Conservation (phyloP, 495 filamentous ascomycete species). For the Penicillium chermesinum region DNA sequence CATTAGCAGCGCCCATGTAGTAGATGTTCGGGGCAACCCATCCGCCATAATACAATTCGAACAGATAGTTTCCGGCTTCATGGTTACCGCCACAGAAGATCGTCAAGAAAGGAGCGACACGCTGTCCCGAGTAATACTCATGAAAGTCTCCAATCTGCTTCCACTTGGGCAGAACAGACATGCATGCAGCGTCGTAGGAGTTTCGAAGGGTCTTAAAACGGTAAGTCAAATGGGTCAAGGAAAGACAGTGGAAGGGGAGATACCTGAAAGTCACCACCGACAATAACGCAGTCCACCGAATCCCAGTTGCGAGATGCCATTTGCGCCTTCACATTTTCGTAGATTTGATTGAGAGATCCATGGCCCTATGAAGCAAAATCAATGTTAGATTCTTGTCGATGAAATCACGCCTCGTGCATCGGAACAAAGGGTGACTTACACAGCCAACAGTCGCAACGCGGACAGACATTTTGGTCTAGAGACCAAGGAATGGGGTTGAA, state of each 20-base stretch:
- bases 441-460: constrained; percentile 14
- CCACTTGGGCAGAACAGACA: constrained; percentile 82
- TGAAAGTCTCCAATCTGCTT: constrained; percentile 83
- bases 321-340: constrained; percentile 62
- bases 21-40: constrained; percentile 98
- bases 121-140: constrained; percentile 79
- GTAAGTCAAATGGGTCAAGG: neutral
- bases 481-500: too few species aligned
- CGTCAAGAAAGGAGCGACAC: constrained; percentile 77
- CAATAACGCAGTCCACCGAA: constrained; percentile 75
- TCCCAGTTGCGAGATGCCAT: constrained; percentile 65
- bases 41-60: constrained; percentile 90
- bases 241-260: neutral
- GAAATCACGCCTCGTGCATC: too few species aligned
- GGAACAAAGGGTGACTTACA: constrained; percentile 7
- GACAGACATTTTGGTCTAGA: too few species aligned
- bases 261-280: constrained; percentile 88
- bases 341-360: constrained; percentile 85
- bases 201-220: constrained; percentile 71
- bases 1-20: constrained; percentile 87
- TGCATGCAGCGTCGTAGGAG: constrained; percentile 73
- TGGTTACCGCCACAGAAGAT: constrained; percentile 94
- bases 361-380: constrained; percentile 58
- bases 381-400: neutral
- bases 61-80: constrained; percentile 80